Percentiles rank a stretch among this genome's conserved stretches.
phyloP scores from a whole-genome alignment of 2,329 filamentous ascomycete genomes.

The Cercospora citrullina region DNA sequence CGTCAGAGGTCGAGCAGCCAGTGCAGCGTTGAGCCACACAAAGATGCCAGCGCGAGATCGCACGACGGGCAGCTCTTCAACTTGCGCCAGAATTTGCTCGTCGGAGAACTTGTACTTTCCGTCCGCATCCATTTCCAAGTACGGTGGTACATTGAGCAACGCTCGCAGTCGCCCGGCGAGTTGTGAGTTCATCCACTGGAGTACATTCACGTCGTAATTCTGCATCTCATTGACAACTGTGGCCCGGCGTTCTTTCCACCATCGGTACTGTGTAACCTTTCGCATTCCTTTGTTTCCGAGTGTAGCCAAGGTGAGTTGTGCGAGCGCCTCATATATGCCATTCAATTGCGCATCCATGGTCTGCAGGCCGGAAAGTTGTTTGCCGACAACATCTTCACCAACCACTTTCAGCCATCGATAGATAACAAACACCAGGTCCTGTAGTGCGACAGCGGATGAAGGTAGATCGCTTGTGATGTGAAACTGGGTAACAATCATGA shows the following conservation, averaged over 20 bases:
- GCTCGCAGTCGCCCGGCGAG: slow-evolving; percentile 34
- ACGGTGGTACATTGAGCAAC: slow-evolving; percentile 39
- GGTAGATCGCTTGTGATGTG: slow-evolving; percentile 29
- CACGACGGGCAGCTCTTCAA: slow-evolving; percentile 64
- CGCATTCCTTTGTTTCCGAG: slow-evolving; percentile 34
- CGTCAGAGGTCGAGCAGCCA: slow-evolving; percentile 77
- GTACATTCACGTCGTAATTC: slow-evolving; percentile 38
- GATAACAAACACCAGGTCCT: slow-evolving; percentile 30
- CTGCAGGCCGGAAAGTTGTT: slow-evolving; percentile 36
- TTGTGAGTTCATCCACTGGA: slow-evolving; percentile 38
- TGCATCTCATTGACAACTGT: slow-evolving; percentile 34
- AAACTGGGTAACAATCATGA: slow-evolving; percentile 33
- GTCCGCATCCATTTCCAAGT: slow-evolving; percentile 69
- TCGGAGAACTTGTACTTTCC: slow-evolving; percentile 63
- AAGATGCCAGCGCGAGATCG: slow-evolving; percentile 82
- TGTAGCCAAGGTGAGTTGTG: slow-evolving; percentile 33
- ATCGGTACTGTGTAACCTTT: slow-evolving; percentile 30
- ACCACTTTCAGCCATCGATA: slow-evolving; percentile 35
- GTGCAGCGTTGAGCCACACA: slow-evolving; percentile 78
- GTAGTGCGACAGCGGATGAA: slow-evolving; percentile 19
- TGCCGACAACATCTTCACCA: slow-evolving; percentile 34
- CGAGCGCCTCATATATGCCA: slow-evolving; percentile 38
- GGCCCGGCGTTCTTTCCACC: slow-evolving; percentile 34
- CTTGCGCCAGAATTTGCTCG: slow-evolving; percentile 50
- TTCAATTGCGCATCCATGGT: slow-evolving; percentile 29